These are phyloP conservation scores for Raffaelea albimanens DNA, from an alignment of 2,329 filamentous ascomycete genomes.

Conservation along the genomic window DNA sequence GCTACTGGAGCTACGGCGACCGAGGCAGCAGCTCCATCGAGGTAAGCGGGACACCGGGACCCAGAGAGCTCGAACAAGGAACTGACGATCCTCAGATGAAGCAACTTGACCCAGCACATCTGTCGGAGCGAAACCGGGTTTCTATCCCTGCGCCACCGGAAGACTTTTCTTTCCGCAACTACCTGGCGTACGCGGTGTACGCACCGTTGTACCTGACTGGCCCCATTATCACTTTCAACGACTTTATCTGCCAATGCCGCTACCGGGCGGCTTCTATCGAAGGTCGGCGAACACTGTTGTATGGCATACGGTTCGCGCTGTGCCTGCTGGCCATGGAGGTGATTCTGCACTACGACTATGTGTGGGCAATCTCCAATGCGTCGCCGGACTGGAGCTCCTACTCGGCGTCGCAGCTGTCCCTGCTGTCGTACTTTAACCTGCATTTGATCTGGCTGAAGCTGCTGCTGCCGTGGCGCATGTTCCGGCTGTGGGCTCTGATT, in stretches of 20 bases:
- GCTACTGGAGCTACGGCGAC: slow-evolving; percentile 78
- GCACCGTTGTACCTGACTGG: slow-evolving; percentile 88
- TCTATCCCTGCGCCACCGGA: slow-evolving; percentile 58
- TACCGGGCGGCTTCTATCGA: slow-evolving; percentile 66
- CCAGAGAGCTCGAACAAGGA: slow-evolving; percentile 2
- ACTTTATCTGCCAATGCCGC: slow-evolving; percentile 82
- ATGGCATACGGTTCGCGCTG: slow-evolving; percentile 73
- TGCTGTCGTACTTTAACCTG: slow-evolving; percentile 92
- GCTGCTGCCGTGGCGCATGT: slow-evolving; percentile 93
- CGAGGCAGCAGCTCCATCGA: slow-evolving; percentile 62
- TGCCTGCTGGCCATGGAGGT: slow-evolving; percentile 84
- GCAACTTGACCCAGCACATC: slow-evolving; percentile 75
- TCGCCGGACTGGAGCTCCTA: slow-evolving; percentile 74
- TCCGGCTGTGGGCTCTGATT: slow-evolving; percentile 87
- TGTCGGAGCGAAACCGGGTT: slow-evolving; percentile 84
- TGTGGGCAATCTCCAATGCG: slow-evolving; percentile 80
- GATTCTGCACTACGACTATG: slow-evolving; percentile 84
- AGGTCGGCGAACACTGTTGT: slow-evolving; percentile 61
- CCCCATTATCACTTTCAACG: slow-evolving; percentile 94
- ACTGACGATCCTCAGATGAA: slow-evolving; percentile 64
- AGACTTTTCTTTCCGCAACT: slow-evolving; percentile 77
- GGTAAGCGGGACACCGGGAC: slow-evolving; percentile 40
- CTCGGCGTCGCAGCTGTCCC: slow-evolving; percentile 74
- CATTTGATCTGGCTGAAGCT: slow-evolving; percentile 98
- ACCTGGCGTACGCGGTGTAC: slow-evolving; percentile 82